Percentiles rank a stretch among this genome's conserved stretches.
Evolutionary conservation across 1,139 yeast genomes (phyloP).

Genomic region (Suhomyces wounanorum): DNA sequence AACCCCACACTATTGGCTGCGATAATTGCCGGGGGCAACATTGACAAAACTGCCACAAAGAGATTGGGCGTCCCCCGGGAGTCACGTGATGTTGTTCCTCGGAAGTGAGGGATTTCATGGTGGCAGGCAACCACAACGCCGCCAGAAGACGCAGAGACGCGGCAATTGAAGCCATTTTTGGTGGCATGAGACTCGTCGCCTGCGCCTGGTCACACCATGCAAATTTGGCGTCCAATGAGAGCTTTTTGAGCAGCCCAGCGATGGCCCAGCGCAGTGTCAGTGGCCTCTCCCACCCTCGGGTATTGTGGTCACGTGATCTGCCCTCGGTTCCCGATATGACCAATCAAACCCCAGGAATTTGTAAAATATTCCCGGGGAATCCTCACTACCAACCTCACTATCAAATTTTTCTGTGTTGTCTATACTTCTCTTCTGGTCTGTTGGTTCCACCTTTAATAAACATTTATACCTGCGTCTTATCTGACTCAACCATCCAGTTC

Average conservation of each 20-base stretch:
- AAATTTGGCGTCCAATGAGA: too few relatives aligned
- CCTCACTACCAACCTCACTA: constrained; percentile 16
- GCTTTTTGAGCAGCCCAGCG: too few relatives aligned
- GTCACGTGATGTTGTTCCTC: neutral
- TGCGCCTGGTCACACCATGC: too few relatives aligned
- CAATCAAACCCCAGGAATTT: constrained; percentile 14
- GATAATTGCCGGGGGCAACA: neutral
- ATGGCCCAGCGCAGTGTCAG: too few relatives aligned
- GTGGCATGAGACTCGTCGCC: too few relatives aligned
- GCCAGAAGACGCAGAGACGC: too few relatives aligned
- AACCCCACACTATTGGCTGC: constrained; percentile 3
- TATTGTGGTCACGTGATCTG: constrained; percentile 8
- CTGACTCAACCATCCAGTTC: neutral
- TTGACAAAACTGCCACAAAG: too few relatives aligned
- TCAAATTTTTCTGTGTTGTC: constrained; percentile 11
- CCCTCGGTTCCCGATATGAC: constrained; percentile 4
- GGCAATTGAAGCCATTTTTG: too few relatives aligned
- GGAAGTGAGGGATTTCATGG: neutral
- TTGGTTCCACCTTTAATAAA: constrained; percentile 1
- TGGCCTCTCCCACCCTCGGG: too few relatives aligned
- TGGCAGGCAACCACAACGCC: too few relatives aligned
- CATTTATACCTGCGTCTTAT: neutral
- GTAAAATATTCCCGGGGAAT: constrained; percentile 15
- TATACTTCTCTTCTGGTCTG: neutral
- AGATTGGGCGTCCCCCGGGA: too few relatives aligned